Percentiles rank a stretch among this genome's conserved stretches.
Conservation (phyloP, 2,329 filamentous ascomycete genomes). For the Pseudopithomyces maydicus region DNA sequence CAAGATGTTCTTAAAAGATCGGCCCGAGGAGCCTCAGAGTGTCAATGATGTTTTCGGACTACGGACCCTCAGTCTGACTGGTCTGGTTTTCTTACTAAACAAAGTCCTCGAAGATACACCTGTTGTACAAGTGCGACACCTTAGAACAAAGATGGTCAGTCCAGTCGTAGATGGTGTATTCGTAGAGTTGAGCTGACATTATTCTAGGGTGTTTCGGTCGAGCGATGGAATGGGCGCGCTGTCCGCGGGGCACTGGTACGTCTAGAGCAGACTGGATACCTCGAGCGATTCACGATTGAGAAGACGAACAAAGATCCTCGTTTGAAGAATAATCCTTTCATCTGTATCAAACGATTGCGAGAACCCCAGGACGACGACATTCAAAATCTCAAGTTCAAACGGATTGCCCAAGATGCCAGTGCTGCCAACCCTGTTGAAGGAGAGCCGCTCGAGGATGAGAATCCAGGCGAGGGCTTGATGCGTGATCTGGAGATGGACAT, state of each 20-base stretch:
- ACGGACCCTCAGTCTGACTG: slow-evolving; percentile 54
- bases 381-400: slow-evolving; percentile 37
- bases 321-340: slow-evolving; percentile 28
- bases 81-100: slow-evolving; percentile 56
- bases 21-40: slow-evolving; percentile 28
- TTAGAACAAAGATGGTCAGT: slow-evolving; percentile 55
- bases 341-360: slow-evolving; percentile 49
- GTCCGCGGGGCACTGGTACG: slow-evolving; percentile 47
- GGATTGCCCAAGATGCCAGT: slow-evolving; percentile 19
- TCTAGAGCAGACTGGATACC: slow-evolving; percentile 46
- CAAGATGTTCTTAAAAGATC: slow-evolving; percentile 53
- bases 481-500: slow-evolving; percentile 39
- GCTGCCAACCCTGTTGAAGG: slow-evolving; percentile 20
- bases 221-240: slow-evolving; percentile 45
- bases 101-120: slow-evolving; percentile 54
- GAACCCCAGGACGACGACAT: slow-evolving; percentile 42
- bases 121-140: slow-evolving; percentile 58
- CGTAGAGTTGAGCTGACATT: slow-evolving; percentile 18
- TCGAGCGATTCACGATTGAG: slow-evolving; percentile 44
- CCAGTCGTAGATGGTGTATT: not conserved
- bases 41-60: slow-evolving; percentile 42
- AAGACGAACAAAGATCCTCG: slow-evolving; percentile 27
- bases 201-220: slow-evolving; percentile 34
- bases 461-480: slow-evolving; percentile 35
- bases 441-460: slow-evolving; percentile 33